Conservation (phyloP, 441 rosid species). For the Erodium texanum region DNA sequence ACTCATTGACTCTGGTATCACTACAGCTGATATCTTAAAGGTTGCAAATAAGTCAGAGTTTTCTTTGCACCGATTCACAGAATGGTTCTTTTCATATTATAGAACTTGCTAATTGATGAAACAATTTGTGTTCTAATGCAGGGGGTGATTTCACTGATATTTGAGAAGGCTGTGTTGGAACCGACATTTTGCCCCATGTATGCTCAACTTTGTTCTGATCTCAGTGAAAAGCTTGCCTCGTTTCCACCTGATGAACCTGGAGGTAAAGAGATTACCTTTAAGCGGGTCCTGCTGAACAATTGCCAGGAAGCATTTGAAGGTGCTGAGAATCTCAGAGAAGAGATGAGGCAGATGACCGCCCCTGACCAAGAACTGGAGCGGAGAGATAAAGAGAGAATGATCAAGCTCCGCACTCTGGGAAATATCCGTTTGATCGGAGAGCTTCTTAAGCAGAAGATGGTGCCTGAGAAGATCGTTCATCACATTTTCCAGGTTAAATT, state of each 20-base stretch:
- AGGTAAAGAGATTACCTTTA: constrained; percentile 75
- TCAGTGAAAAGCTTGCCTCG: constrained; percentile 58
- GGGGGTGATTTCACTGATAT: constrained; percentile 73
- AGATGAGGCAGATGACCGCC: constrained; percentile 58
- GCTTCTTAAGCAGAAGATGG: constrained; percentile 87
- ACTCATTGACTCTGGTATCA: constrained; percentile 80
- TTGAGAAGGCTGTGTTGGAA: constrained; percentile 86
- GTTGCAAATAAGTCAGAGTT: constrained; percentile 21
- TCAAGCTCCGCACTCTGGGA: constrained; percentile 76
- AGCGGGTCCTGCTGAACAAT: constrained; percentile 60
- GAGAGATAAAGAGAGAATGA: constrained; percentile 64
- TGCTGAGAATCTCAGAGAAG: constrained; percentile 57
- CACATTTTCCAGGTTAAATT: constrained; percentile 56
- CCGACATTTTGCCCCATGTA: constrained; percentile 95
- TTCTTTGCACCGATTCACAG: background rate
- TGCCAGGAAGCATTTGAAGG: constrained; percentile 98
- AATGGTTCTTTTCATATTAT: background rate
- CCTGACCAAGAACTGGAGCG: constrained; percentile 73
- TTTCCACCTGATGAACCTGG: constrained; percentile 79
- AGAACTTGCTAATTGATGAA: background rate
- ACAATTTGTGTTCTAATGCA: constrained; percentile 25
- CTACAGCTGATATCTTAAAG: constrained; percentile 72
- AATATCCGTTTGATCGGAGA: constrained; percentile 86
- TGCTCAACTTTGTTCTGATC: constrained; percentile 72
- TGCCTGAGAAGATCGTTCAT: constrained; percentile 75